These are phyloP conservation scores for Rubia balearica DNA, from an alignment of 305 asterid genomes.

Conservation along the genomic window DNA sequence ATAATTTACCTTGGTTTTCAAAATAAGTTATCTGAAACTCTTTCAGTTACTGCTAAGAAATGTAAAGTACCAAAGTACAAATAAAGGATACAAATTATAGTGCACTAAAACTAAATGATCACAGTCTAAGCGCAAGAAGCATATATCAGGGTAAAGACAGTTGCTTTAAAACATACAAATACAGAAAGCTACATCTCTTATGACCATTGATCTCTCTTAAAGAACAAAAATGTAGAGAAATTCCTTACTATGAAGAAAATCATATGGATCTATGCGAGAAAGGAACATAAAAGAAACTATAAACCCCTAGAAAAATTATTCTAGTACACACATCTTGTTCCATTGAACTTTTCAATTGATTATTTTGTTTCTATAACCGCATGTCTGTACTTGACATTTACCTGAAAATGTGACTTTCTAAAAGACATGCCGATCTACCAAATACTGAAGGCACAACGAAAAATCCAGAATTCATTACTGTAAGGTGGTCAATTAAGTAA, in stretches of 20 bases:
- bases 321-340: not conserved
- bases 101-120: not conserved
- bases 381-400: not conserved
- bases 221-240: not conserved
- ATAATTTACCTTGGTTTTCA: not conserved
- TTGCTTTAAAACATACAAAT: not conserved
- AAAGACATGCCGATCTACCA: not conserved
- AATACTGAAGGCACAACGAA: no score
- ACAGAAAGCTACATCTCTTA: not conserved
- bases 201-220: not conserved
- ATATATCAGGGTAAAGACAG: not conserved
- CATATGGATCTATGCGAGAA: conserved; percentile 2
- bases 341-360: not conserved
- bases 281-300: not conserved
- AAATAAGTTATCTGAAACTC: not conserved
- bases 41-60: not conserved
- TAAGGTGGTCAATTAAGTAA: no score
- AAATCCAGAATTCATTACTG: no score
- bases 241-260: not conserved
- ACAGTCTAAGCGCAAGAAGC: not conserved
- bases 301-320: not conserved
- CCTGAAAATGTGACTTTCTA: not conserved
- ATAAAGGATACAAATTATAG: not conserved
- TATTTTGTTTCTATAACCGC: not conserved
- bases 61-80: not conserved